Evolutionary conservation across 2,329 filamentous ascomycete species (phyloP).

Genomic region (Colletotrichum liaoningense): DNA sequence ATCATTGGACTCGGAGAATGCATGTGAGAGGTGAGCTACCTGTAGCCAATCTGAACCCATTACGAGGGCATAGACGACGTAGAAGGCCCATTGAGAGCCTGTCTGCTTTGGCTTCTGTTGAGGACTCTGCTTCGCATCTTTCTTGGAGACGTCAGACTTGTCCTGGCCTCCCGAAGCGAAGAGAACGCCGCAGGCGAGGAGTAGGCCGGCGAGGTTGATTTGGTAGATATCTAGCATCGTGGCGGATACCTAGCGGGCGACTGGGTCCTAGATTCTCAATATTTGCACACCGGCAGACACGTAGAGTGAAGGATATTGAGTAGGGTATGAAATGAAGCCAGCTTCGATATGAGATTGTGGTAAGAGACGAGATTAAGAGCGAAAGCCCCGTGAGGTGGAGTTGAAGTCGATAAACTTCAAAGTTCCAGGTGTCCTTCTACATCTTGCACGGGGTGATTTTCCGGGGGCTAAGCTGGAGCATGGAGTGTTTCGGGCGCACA

Average conservation of each 20-base stretch:
- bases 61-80: slow-evolving; percentile 58
- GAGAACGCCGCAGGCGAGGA: slow-evolving; percentile 45
- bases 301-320: background rate
- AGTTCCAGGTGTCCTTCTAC: slow-evolving; percentile 31
- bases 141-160: background rate
- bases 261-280: background rate
- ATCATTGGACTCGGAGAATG: background rate
- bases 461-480: slow-evolving; percentile 31
- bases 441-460: slow-evolving; percentile 16
- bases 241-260: background rate
- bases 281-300: background rate
- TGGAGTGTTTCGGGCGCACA: slow-evolving; percentile 29
- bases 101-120: slow-evolving; percentile 7
- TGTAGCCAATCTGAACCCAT: slow-evolving; percentile 66
- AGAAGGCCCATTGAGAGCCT: slow-evolving; percentile 47
- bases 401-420: background rate
- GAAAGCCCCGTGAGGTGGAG: background rate
- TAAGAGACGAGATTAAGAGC: background rate
- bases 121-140: background rate
- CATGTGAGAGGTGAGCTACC: slow-evolving; percentile 41
- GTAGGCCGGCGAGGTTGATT: slow-evolving; percentile 46
- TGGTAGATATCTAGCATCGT: slow-evolving; percentile 47
- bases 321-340: background rate
- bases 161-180: slow-evolving; percentile 34
- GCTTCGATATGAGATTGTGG: background rate